Evolutionary conservation across 129 eudicot genomes (phyloP).

Genomic region (Tanacetum coccineum): DNA sequence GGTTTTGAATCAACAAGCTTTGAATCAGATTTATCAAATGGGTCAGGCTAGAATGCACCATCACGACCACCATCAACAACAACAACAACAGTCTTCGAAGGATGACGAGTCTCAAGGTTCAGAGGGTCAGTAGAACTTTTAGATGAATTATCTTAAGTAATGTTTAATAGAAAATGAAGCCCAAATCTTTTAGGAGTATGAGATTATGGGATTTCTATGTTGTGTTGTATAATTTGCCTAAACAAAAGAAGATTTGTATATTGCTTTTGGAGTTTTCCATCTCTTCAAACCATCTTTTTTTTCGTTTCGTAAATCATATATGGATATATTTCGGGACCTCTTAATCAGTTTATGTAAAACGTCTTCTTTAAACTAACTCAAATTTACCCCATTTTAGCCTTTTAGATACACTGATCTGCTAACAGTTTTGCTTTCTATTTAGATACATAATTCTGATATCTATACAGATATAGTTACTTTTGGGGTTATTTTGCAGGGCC

Average conservation of each 20-base stretch:
- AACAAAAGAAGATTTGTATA: slow-evolving; percentile 25
- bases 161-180: slow-evolving; percentile 16
- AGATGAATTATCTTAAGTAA: slow-evolving; percentile 10
- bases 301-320: slow-evolving; percentile 19
- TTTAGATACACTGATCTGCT: background rate
- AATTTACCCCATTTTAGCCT: background rate
- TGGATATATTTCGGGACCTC: background rate
- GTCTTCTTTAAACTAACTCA: no score
- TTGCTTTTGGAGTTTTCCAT: slow-evolving; percentile 29
- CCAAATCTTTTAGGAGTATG: slow-evolving; percentile 13
- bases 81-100: slow-evolving; percentile 47
- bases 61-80: slow-evolving; percentile 17
- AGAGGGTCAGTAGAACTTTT: slow-evolving; percentile 37
- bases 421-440: background rate
- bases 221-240: slow-evolving; percentile 27
- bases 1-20: slow-evolving; percentile 56
- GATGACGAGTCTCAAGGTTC: slow-evolving; percentile 91
- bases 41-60: slow-evolving; percentile 65
- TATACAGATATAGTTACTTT: background rate
- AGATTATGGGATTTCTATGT: slow-evolving; percentile 24
- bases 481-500: slow-evolving; percentile 16
- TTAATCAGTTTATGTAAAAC: no score
- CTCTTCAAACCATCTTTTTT: slow-evolving; percentile 5
- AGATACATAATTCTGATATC: slow-evolving; percentile 8
- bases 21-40: slow-evolving; percentile 78